These are phyloP conservation scores for Apiotrichum porosum DNA, from an alignment of 1,284 basidiomycete genomes.

Conservation along the genomic window DNA sequence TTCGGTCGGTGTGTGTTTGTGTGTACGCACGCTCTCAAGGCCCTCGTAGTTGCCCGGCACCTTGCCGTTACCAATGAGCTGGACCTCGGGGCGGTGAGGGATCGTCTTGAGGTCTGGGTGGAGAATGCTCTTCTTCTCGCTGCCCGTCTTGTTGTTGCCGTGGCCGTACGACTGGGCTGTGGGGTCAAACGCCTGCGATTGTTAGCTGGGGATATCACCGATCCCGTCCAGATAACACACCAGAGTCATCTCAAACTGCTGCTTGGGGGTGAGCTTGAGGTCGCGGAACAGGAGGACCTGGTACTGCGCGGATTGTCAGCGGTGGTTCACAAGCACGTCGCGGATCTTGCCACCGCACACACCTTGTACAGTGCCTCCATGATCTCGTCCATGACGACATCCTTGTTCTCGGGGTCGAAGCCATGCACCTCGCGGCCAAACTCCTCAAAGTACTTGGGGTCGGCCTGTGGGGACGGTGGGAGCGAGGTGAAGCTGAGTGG, in stretches of 20 bases:
- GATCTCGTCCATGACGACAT: conserved; percentile 58
- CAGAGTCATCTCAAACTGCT: conserved; percentile 77
- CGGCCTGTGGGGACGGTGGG: conserved; percentile 58
- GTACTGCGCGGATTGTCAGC: conserved; percentile 56
- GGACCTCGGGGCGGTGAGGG: conserved; percentile 75
- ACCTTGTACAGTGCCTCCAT: conserved; percentile 65
- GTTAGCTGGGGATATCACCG: background rate
- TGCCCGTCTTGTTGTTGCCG: conserved; percentile 74
- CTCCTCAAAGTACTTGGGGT: conserved; percentile 56
- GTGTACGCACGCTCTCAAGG: conserved; percentile 58
- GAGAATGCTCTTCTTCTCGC: conserved; percentile 66
- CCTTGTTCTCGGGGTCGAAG: conserved; percentile 57
- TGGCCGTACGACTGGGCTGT: conserved; percentile 69
- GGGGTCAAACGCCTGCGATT: conserved; percentile 72
- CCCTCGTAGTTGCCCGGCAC: conserved; percentile 69
- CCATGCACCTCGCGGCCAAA: conserved; percentile 66
- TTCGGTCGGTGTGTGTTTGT: no score
- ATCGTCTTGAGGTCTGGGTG: conserved; percentile 83
- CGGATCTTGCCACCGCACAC: no score
- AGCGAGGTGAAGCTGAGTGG: conserved; percentile 49
- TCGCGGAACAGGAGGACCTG: conserved; percentile 69
- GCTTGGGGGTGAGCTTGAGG: conserved; percentile 65
- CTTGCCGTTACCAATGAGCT: conserved; percentile 73
- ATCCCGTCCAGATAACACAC: no score
- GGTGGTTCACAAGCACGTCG: no score